phyloP scores from a whole-genome alignment of 257 asterid species.

The Scutellaria baicalensis region DNA sequence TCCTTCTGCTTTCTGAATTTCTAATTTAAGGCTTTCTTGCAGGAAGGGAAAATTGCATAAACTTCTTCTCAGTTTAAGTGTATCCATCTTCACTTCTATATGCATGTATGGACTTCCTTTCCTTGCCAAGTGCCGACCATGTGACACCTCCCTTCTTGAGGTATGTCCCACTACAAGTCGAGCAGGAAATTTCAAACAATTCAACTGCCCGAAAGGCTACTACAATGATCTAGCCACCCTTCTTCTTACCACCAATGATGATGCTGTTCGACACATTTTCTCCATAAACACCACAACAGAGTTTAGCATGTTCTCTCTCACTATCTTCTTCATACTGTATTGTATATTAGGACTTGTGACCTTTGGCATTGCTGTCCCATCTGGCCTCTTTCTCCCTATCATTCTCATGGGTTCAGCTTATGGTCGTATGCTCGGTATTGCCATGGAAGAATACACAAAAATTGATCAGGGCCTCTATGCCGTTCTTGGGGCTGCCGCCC shows the following conservation, averaged over 20 bases:
- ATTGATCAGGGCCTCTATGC: constrained; percentile 78
- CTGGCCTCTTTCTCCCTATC: constrained; percentile 89
- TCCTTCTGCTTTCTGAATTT: too few species aligned
- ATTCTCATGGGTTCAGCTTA: constrained; percentile 89
- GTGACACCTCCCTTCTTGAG: constrained; percentile 39
- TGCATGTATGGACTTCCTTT: constrained; percentile 86
- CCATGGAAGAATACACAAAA: constrained; percentile 70
- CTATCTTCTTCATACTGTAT: constrained; percentile 59
- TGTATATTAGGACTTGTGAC: constrained; percentile 70
- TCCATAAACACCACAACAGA: constrained; percentile 64
- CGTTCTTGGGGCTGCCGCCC: constrained; percentile 88
- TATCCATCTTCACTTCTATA: constrained; percentile 71
- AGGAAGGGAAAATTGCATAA: constrained; percentile 81
- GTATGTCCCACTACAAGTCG: constrained; percentile 68
- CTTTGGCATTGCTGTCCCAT: constrained; percentile 89
- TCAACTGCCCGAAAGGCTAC: constrained; percentile 83
- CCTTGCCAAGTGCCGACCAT: constrained; percentile 68
- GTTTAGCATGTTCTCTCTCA: constrained; percentile 44
- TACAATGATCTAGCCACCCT: constrained; percentile 87
- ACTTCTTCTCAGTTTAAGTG: constrained; percentile 59
- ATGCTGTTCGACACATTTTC: constrained; percentile 72
- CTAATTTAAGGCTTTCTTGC: constrained; percentile 25
- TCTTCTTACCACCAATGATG: constrained; percentile 72
- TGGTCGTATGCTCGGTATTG: constrained; percentile 71
- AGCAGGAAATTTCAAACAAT: constrained; percentile 74